Base-by-base conservation (phyloP, 306 rosid genomes). In the Pterocarpus santalinus region DNA sequence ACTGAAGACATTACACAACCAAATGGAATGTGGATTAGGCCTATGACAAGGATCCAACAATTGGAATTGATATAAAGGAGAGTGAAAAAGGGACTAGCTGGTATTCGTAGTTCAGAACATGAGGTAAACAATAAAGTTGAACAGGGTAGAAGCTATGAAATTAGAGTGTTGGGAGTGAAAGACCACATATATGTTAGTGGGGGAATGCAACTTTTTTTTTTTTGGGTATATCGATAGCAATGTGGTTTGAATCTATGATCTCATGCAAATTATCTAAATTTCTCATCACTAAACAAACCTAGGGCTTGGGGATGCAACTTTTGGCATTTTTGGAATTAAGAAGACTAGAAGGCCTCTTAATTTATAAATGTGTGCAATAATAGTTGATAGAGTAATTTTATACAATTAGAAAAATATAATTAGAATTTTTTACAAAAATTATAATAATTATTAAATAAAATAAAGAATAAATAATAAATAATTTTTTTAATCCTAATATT, bases 41-140 rank as follows among this genome's bases (percentile, higher is more conserved):
- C 69, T 86, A 79, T 81, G 97, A 90, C 90, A 79, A 78, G 89
- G 91, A 88, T 77, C 84, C 89, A 86, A 82, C 83, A 44, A 80
- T 6, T 81, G 47, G 14, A 81, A 33, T 46, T 68, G 69, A 52
- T 81, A 32, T 33, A 76, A 67, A 81, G 80, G 28, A 2, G 3
- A 33, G 49, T 43, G 64, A 78, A 64, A 78, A 43, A 43, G 8
- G 71, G 82, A 72, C 82, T 76, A 53, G 82, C 12, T 64, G 57
- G 43, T 58, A 34, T 68, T 44, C 47, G 52, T 53, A 28, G 73
- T 67, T 73, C 16, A 72, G 62, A 83, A 75, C 82, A 80, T 79
- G 81, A 85, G 86, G 86, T 82, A 83, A 84, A 83, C 74, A 83
- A 64, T 52, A 79, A 72, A 81, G 79, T 75, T 80, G 82, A 80